Conservation (phyloP, 331 rosid genomes). For the Dryas integrifolia region DNA sequence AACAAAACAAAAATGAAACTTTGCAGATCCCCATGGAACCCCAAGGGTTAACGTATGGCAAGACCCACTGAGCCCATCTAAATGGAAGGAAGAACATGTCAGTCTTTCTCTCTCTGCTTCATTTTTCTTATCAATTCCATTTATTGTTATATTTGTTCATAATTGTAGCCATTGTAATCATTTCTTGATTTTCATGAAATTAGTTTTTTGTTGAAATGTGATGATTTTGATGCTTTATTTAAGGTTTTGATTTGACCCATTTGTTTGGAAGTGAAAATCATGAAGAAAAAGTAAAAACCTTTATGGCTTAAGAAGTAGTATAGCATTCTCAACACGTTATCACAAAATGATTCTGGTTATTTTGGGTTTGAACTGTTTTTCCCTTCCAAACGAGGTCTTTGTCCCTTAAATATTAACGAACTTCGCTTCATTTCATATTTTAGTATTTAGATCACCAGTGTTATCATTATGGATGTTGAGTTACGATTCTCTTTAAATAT, state of each 20-base stretch:
- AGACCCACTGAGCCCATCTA: conserved; percentile 86
- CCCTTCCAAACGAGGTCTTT: neutral
- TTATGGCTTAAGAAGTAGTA: neutral
- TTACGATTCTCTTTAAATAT: neutral
- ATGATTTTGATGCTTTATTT: neutral
- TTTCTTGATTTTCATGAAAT: neutral
- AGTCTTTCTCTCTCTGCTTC: conserved; percentile 27
- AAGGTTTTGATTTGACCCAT: neutral
- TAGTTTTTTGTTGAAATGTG: neutral
- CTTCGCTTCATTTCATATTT: neutral
- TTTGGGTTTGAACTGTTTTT: neutral
- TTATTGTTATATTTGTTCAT: neutral
- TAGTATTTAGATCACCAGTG: neutral
- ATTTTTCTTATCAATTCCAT: neutral
- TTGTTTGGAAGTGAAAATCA: neutral
- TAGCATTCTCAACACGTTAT: neutral
- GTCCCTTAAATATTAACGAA: neutral
- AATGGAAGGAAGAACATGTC: conserved; percentile 98
- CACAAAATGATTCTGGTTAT: neutral
- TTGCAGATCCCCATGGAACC: conserved; percentile 83
- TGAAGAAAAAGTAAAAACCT: neutral
- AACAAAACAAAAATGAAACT: conserved; percentile 14
- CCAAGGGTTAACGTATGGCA: conserved; percentile 68
- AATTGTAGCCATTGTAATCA: neutral
- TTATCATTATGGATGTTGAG: neutral